A percentile compares a stretch with the other conserved stretches of the same genome.
phyloP scores from a whole-genome alignment of 2,329 filamentous ascomycete species.

The Fusarium algeriense region DNA sequence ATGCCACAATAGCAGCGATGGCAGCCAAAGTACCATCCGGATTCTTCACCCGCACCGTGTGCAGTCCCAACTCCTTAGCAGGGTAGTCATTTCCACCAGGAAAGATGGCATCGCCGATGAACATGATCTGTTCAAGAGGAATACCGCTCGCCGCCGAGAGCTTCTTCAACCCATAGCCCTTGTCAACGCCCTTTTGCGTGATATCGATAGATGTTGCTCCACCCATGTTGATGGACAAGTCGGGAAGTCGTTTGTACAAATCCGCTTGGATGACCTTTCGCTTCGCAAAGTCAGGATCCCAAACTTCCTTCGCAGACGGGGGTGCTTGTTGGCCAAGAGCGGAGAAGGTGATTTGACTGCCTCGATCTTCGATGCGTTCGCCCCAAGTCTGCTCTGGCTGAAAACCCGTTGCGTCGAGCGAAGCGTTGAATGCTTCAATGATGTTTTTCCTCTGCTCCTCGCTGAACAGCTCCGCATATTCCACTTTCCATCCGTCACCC shows the following conservation, averaged over 20 bases:
- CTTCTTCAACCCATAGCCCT: conserved; percentile 22
- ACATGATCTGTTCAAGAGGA: conserved; percentile 19
- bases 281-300: conserved; percentile 25
- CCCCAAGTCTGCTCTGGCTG: conserved; percentile 28
- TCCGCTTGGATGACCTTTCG: conserved; percentile 20
- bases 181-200: conserved; percentile 22
- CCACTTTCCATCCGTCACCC: conserved; percentile 12
- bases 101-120: conserved; percentile 24
- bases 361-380: conserved; percentile 18
- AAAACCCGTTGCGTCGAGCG: conserved; percentile 11
- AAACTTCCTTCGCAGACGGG: conserved; percentile 13
- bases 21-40: conserved; percentile 21
- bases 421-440: conserved; percentile 17
- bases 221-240: conserved; percentile 24
- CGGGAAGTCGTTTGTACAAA: conserved; percentile 15
- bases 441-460: conserved; percentile 25
- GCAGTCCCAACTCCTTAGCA: conserved; percentile 15
- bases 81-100: conserved; percentile 26
- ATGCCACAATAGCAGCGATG: conserved; percentile 21
- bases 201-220: conserved; percentile 25
- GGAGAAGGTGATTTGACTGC: conserved; percentile 21
- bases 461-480: conserved; percentile 18
- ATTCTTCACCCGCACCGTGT: conserved; percentile 24
- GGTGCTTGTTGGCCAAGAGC: conserved; percentile 19
- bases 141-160: conserved; percentile 12